Evolutionary conservation across 2,329 filamentous ascomycete genomes (phyloP), one percentile per base, ranked within the genome.

Genomic region (Alternaria solani): DNA sequence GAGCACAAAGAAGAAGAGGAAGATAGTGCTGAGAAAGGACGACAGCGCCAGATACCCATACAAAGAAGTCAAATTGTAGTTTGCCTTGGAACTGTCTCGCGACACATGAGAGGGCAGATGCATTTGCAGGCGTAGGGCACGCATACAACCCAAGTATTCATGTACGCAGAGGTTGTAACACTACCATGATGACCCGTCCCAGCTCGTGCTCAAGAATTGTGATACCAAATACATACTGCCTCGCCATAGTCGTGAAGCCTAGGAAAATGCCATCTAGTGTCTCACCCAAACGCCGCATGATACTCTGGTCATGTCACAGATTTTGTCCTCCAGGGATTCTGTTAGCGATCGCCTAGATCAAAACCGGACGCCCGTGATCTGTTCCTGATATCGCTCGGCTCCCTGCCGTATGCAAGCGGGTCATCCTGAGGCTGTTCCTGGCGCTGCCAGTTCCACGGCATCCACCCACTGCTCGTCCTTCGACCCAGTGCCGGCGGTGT

Each of bases 11-110:
- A 96, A 93, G 87, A 92, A 90, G 86, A 90, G 89, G 76, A 93
- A 93, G 83, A 88, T 97, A 67, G 96, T 90, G 87, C 83, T 92
- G 73, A 88, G 91, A 73, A 97, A 95, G 84, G 91, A 93, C 76
- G 91, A 94, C 75, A 85, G 89, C 55, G 82, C 94, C 20, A 83
- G 81, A 62, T 90, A 88, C 73, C 88, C 88, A 6, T 89, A 82
- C 75, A 89, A 87, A 78, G 85, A 83, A 69, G 71, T 79, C 4
- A 78, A 75, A 55, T 51, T 61, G 65, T 67, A 61, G 32, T 28
- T 25, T n/a, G 3, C 32, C 18, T 36, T 12, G 30, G 20, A 3
- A 32, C 46, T 36, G 30, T 2, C 4, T 4, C 1, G 30, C 4
- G 18, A 7, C 28, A 5, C 20, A 41, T 30, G 53, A 41, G 2